phyloP scores from a whole-genome alignment of 2,329 filamentous ascomycete species.

The Venturia nashicola region DNA sequence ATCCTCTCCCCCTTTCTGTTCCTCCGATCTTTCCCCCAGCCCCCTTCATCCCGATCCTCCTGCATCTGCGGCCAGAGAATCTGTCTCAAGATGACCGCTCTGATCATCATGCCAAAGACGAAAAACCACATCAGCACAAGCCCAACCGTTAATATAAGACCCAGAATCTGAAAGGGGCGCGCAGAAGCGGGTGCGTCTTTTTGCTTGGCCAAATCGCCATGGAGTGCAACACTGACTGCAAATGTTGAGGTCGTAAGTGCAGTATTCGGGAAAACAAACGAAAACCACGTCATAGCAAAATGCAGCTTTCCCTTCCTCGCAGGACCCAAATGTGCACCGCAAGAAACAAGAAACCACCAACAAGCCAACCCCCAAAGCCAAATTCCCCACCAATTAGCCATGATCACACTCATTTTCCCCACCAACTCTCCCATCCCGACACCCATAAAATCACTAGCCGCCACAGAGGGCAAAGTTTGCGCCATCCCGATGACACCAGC shows the following conservation, averaged over 20 bases:
- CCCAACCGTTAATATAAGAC: constrained; percentile 53
- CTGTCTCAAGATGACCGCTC: constrained; percentile 51
- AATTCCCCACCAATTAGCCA: constrained; percentile 52
- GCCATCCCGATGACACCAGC: constrained; percentile 41
- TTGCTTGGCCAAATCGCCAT: constrained; percentile 24
- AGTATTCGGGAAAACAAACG: constrained; percentile 72
- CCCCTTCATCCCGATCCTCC: constrained; percentile 47
- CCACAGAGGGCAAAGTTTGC: constrained; percentile 33
- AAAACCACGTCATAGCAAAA: constrained; percentile 80
- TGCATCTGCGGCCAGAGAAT: constrained; percentile 69
- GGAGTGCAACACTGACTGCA: constrained; percentile 52
- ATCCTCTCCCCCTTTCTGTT: constrained; percentile 1
- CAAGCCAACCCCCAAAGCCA: constrained; percentile 77
- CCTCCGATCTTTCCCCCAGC: constrained; percentile 22
- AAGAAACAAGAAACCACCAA: constrained; percentile 73
- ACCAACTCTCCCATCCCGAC: constrained; percentile 37
- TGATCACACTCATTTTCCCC: constrained; percentile 41
- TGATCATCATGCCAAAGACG: constrained; percentile 58
- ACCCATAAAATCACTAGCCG: constrained; percentile 44
- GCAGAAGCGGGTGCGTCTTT: not conserved
- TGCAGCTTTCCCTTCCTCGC: constrained; percentile 48
- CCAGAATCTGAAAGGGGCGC: constrained; percentile 44
- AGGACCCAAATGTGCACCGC: constrained; percentile 63
- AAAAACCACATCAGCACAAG: constrained; percentile 56
- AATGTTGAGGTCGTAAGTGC: constrained; percentile 62